Evolutionary conservation across 2,329 filamentous ascomycete species (phyloP).

Genomic region (Pseudocercospora eumusae): DNA sequence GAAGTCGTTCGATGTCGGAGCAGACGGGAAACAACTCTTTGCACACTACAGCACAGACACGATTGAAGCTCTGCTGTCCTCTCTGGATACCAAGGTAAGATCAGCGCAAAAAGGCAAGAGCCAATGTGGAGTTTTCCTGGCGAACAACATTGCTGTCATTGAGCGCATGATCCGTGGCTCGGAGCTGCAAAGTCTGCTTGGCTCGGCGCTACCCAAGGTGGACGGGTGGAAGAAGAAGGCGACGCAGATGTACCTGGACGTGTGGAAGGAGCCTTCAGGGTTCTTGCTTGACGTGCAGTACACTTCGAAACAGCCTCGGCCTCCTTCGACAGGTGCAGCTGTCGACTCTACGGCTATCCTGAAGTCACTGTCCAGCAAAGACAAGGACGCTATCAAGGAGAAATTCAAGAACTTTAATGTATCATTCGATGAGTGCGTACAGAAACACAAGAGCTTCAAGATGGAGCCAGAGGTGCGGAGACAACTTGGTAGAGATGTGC

Average conservation of each 20-base stretch:
- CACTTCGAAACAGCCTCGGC: slow-evolving; percentile 73
- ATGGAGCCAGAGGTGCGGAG: slow-evolving; percentile 91
- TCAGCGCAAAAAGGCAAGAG: slow-evolving; percentile 74
- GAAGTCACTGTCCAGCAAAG: slow-evolving; percentile 80
- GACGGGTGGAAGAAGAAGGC: slow-evolving; percentile 88
- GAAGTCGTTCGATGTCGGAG: slow-evolving; percentile 80
- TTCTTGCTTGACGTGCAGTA: slow-evolving; percentile 89
- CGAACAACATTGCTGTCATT: slow-evolving; percentile 81
- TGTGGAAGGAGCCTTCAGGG: slow-evolving; percentile 85
- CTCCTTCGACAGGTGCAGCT: slow-evolving; percentile 65
- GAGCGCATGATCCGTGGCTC: slow-evolving; percentile 82
- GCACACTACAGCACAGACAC: slow-evolving; percentile 88
- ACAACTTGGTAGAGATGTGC: slow-evolving; percentile 79
- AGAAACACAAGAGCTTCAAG: slow-evolving; percentile 75
- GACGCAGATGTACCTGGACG: slow-evolving; percentile 75
- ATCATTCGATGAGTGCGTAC: slow-evolving; percentile 84
- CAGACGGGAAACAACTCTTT: slow-evolving; percentile 84
- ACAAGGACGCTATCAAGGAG: slow-evolving; percentile 93
- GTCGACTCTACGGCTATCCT: slow-evolving; percentile 80
- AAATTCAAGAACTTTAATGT: slow-evolving; percentile 93
- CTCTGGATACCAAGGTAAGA: slow-evolving; percentile 73
- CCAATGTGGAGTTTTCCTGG: slow-evolving; percentile 82
- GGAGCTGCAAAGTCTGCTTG: slow-evolving; percentile 71
- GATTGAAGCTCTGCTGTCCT: slow-evolving; percentile 74
- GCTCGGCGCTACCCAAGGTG: slow-evolving; percentile 54